Evolutionary conservation across 2,329 filamentous ascomycete species (phyloP), one percentile per base, ranked within the genome.

Genomic region (Pleomassaria siparia): DNA sequence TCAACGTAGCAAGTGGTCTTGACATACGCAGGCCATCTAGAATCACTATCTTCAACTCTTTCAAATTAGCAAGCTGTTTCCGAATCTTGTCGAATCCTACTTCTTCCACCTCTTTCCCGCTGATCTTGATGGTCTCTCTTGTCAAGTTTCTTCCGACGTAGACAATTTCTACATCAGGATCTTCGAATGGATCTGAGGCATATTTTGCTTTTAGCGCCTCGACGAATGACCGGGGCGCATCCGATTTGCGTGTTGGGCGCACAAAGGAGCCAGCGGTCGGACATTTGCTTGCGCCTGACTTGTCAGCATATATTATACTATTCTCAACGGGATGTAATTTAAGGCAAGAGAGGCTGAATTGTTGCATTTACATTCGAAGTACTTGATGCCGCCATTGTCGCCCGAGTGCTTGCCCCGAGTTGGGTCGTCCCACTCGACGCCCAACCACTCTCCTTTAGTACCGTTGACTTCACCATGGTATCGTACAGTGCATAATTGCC

Each of bases 341-440:
- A 7, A 22, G 28, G 35, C 35, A 41, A 21, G 21, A 21, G 9
- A 36, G 18, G 33, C 5, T 5, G 33, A 20, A 36, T 20, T 24
- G 16, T 26, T 25, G 20, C 40, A 5, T 28, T 66, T 81, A 92
- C 92, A 96, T 59, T 79, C 75, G 63, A 97, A 97, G 67, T 96
- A 96, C 52, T 82, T 84, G 52, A 81, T 77, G 50, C 87, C 89
- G 54, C 87, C 84, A 72, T 95, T 85, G 51, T 86, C 84, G 49
- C 94, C 94, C 63, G 92, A 83, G 72, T 99, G 91, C 76, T 96
- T 97, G 51, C 94, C 94, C 62, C 91, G 81, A 29, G 78, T 80
- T 47, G 85, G 76, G 69, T 96, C 89, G 72, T 97, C 92, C 94
- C 94, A 99, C 79, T 99, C 94, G 40, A 97, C 89, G 39, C 94